Evolutionary conservation across 2,329 filamentous ascomycete genomes (phyloP), one percentile per base, ranked within the genome.

Genomic region (Pleurostoma richardsiae): DNA sequence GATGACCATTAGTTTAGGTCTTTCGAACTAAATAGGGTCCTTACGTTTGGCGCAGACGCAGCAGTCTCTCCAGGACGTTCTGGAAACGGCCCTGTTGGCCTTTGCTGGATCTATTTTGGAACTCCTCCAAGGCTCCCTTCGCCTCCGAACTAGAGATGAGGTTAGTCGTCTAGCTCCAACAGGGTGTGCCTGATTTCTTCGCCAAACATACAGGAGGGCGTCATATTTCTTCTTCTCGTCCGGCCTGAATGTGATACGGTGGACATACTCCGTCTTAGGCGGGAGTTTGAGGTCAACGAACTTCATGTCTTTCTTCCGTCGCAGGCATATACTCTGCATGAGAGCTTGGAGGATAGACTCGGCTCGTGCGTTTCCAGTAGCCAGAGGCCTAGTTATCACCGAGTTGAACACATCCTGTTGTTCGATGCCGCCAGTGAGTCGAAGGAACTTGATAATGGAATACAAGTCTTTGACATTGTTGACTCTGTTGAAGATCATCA

Each of bases 271-370:
- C 1, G 82, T 85, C 58, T 95, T 82, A 10, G 82, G 73, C 0
- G 90, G 90, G 6, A 95, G 73, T 51, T 83, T 86, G 26, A 95
- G 71, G 54, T 95, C 88, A 44, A 96, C 79, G 58, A 95, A 95
- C 4, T 77, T 77, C 90, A 96, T 95, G 47, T 92, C 85, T 62
- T 96, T 96, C 64, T 83, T 86, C 36, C 90, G 81, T 36, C 90
- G 80, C 27, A 96, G 73, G 56, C 88, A 94, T 41, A 95, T 77
- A 19, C 86, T 83, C n/a, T 76, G 75, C 82, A 95, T 91, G 40
- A 95, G 74, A 4, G 82, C 77, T 58, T 92, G 86, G 4, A 95
- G 74, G 4, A 92, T 69, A 8, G 76, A 65, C 42, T 82, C 82
- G 10, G 83, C 85, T 31, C 74, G 69, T 1, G 68, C 62, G 11